These are phyloP conservation scores for Albugo candida DNA, from an alignment of 352 stramenopile species.

Conservation along the genomic window DNA sequence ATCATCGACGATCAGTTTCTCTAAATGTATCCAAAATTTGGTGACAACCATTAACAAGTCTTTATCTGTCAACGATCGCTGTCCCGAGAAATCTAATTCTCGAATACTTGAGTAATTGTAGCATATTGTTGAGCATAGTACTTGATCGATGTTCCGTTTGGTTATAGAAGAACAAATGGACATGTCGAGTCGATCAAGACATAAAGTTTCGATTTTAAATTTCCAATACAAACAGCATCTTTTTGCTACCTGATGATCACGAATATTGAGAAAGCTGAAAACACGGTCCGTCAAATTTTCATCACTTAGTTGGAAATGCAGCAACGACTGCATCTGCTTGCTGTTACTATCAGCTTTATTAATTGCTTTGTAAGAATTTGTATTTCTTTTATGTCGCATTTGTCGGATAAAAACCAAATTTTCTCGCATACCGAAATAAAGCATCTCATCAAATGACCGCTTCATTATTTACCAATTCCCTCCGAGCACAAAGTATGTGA, in stretches of 20 bases:
- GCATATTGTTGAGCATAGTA: slow-evolving; percentile 26
- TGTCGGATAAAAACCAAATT: too few species aligned
- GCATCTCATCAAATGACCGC: too few species aligned
- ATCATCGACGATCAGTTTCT: slow-evolving; percentile 40
- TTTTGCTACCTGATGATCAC: slow-evolving; percentile 49
- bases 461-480: too few species aligned
- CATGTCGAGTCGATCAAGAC: slow-evolving; percentile 43
- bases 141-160: slow-evolving; percentile 24
- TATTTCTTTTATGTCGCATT: too few species aligned
- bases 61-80: slow-evolving; percentile 38
- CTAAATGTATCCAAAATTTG: slow-evolving; percentile 55
- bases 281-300: slow-evolving; percentile 29
- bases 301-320: slow-evolving; percentile 2
- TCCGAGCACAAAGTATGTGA: too few species aligned
- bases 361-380: too few species aligned
- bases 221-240: slow-evolving; percentile 34
- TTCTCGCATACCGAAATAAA: too few species aligned
- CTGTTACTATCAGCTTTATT: too few species aligned
- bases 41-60: slow-evolving; percentile 66
- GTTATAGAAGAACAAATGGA: slow-evolving; percentile 30
- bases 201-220: slow-evolving; percentile 40
- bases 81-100: slow-evolving; percentile 42
- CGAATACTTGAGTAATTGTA: slow-evolving; percentile 47
- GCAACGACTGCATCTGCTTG: too few species aligned
- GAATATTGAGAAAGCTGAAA: slow-evolving; percentile 49